These are phyloP conservation scores for Trametes elegans DNA, from an alignment of 768 basidiomycete genomes.

Conservation along the genomic window DNA sequence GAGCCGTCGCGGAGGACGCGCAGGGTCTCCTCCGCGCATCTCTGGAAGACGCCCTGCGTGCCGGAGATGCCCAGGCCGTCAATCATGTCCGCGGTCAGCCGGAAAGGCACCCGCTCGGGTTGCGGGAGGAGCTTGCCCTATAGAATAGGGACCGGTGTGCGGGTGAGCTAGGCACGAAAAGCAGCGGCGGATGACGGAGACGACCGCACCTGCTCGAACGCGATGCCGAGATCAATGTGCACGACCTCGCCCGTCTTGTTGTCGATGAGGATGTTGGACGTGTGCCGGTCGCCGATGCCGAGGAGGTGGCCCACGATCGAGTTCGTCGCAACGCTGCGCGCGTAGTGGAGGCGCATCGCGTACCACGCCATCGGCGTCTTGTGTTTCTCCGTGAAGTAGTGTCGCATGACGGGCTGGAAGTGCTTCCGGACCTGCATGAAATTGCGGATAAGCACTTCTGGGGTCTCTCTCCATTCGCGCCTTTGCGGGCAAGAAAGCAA, in stretches of 20 bases:
- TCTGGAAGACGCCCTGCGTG: slow-evolving; percentile 90
- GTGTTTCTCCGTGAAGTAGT: slow-evolving; percentile 90
- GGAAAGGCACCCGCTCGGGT: slow-evolving; percentile 92
- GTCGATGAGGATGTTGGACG: slow-evolving; percentile 90
- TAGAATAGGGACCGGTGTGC: not conserved
- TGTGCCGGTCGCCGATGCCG: slow-evolving; percentile 91
- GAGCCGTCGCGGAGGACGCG: slow-evolving; percentile 85
- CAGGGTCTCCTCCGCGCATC: slow-evolving; percentile 92
- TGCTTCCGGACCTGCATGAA: slow-evolving; percentile 30
- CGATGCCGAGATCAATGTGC: slow-evolving; percentile 95
- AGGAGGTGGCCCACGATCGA: slow-evolving; percentile 93
- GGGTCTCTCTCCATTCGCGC: slow-evolving; percentile 29
- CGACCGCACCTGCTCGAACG: slow-evolving; percentile 81
- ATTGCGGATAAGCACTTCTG: slow-evolving; percentile 32
- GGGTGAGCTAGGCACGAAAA: too few species aligned
- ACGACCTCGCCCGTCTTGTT: slow-evolving; percentile 80
- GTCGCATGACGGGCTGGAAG: slow-evolving; percentile 87
- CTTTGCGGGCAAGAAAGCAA: slow-evolving; percentile 31
- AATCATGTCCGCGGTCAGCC: slow-evolving; percentile 90
- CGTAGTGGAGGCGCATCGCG: slow-evolving; percentile 83
- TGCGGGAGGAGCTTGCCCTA: slow-evolving; percentile 78
- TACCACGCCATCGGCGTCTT: slow-evolving; percentile 92
- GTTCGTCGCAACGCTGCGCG: slow-evolving; percentile 88
- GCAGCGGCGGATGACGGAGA: not conserved
- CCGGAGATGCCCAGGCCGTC: slow-evolving; percentile 92